A percentile compares a stretch with the other conserved stretches of the same genome.
Conservation (phyloP, 129 eudicot species). For the Centrapalus pauciflorus region DNA sequence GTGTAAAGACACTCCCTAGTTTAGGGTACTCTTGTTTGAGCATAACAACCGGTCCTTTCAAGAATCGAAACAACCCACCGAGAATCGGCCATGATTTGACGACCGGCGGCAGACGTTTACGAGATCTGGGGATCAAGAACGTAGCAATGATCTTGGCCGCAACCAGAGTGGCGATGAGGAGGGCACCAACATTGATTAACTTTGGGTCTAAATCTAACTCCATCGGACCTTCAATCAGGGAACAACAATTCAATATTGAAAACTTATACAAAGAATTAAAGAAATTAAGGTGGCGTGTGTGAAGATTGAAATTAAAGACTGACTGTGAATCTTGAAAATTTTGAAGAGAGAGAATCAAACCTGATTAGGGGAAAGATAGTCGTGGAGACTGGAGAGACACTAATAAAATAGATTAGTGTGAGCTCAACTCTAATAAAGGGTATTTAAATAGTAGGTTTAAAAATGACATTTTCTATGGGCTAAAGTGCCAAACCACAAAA, state of each 20-base stretch:
- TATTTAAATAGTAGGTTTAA: slow-evolving; percentile 2
- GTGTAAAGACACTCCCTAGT: slow-evolving; percentile 85
- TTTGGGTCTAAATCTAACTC: slow-evolving; percentile 34
- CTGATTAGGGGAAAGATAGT: not conserved
- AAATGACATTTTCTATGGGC: slow-evolving; percentile 16
- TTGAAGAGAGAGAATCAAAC: slow-evolving; percentile 10
- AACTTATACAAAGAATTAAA: not conserved
- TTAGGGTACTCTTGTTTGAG: slow-evolving; percentile 73
- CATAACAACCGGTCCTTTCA: slow-evolving; percentile 77
- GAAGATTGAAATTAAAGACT: not conserved
- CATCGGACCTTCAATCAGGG: slow-evolving; percentile 15
- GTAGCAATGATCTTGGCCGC: slow-evolving; percentile 59
- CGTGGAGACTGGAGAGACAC: not conserved
- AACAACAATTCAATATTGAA: not conserved
- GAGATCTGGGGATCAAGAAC: slow-evolving; percentile 51
- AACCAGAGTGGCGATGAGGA: slow-evolving; percentile 57
- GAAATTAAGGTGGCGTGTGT: not conserved
- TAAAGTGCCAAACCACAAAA: slow-evolving; percentile 16
- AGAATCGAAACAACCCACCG: slow-evolving; percentile 73
- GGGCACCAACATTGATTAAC: slow-evolving; percentile 47
- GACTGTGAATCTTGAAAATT: not conserved
- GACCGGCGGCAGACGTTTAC: slow-evolving; percentile 65
- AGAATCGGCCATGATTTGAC: slow-evolving; percentile 58
- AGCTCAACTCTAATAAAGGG: not conserved
- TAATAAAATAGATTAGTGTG: not conserved